Conservation (phyloP, 208 protist species). For the Naegleria fowleri region DNA sequence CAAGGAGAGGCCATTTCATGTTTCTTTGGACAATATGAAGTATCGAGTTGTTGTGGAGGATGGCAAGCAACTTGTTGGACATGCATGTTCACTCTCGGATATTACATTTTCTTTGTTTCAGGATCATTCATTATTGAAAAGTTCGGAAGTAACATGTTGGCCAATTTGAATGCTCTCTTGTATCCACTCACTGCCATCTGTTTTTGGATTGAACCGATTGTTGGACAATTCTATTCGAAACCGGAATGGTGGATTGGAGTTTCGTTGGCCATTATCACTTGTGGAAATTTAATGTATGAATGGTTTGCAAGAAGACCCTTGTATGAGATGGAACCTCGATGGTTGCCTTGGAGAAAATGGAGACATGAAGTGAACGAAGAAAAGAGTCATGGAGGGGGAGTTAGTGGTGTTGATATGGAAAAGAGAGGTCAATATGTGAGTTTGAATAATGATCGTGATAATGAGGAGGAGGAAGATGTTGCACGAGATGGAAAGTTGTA, state of each 20-base stretch:
- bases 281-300: neutral
- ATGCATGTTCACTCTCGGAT: neutral
- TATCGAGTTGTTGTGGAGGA: neutral
- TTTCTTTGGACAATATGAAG: neutral
- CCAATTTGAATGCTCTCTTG: neutral
- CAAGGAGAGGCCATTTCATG: neutral
- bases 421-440: no score
- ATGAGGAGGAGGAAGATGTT: no score
- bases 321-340: neutral
- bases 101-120: neutral
- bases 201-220: conserved; percentile 6
- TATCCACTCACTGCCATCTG: neutral
- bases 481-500: no score
- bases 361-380: neutral
- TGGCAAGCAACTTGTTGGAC: neutral
- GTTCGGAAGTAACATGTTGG: neutral
- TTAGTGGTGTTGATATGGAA: no score
- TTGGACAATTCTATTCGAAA: neutral
- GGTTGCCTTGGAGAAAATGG: neutral
- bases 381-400: neutral
- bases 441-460: no score
- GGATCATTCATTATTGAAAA: neutral
- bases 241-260: neutral
- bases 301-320: neutral
- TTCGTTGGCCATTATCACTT: neutral